Base-by-base conservation (phyloP, 495 filamentous ascomycete genomes). In the Peziza echinospora region DNA sequence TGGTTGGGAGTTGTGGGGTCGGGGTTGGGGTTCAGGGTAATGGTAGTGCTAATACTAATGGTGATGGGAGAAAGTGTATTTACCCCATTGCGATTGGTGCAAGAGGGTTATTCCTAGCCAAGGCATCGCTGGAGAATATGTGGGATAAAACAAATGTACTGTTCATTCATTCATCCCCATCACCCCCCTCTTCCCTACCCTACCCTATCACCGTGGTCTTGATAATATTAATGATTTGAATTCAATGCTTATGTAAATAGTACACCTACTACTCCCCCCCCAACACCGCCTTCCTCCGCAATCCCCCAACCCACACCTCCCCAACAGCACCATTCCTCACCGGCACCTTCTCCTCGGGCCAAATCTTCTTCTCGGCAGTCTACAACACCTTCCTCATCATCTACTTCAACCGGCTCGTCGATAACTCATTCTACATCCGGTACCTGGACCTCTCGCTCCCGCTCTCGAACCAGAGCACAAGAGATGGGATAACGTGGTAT, bases 311-410 rank as follows among this genome's bases (percentile, higher is more conserved):
- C 2, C 30, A 37, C 5, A 17, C 11, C 17, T 37, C 30, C 17
- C 30, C 11, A 11, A 37, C 30, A 17, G 30, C 30, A 37, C 3
- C 30, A 2, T 37, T 37, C 51, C 34, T 61, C 30, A 49, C 51
- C 9, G 59, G 59, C 10, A 52, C 59, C 0, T 61, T 58, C 45
- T 49, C 57, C 5, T 61, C 52, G 13, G 59, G 59, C 5, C 50
- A 45, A 44, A 37, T 61, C n/a, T 61, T 61, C 53, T 61, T 51
- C 43, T 61, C 58, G 49, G 58, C 58, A 5, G 60, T 55, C 44
- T 61, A 58, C 40, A 10, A 50, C 13, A 61, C 55, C 19, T 61
- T 61, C 47, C 41, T 60, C 46, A 58, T 61, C 49, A 30, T 60
- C 8, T 61, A 61, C 25, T 60, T 59, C 47, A 61, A 61, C 45